These are phyloP conservation scores for Hyaloscypha finlandica DNA, from an alignment of 495 filamentous ascomycete species.

Conservation along the genomic window DNA sequence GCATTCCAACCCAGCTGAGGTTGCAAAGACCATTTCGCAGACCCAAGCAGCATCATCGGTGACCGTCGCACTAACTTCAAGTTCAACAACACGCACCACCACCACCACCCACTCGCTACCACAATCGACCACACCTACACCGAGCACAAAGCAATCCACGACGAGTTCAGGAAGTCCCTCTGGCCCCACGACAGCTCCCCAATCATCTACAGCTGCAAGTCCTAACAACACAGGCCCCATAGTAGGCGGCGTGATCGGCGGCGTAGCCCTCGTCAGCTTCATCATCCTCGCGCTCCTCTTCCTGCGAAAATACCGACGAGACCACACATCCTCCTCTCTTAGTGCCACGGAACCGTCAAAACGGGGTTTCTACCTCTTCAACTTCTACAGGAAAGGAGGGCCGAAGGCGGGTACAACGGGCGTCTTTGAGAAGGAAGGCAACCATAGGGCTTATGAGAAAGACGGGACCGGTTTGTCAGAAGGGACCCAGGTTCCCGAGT, in stretches of 20 bases:
- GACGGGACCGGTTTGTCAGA: not conserved
- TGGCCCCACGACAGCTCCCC: not conserved
- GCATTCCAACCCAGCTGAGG: not conserved
- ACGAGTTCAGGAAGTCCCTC: not conserved
- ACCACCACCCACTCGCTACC: not conserved
- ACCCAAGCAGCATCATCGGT: not conserved
- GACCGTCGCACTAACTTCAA: slow-evolving; percentile 3
- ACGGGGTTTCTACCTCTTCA: slow-evolving; percentile 4
- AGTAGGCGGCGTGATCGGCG: slow-evolving; percentile 5
- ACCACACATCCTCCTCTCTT: slow-evolving; percentile 5
- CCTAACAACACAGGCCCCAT: slow-evolving; percentile 6
- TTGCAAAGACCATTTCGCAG: slow-evolving; percentile 8
- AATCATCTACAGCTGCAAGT: not conserved
- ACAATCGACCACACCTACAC: slow-evolving; percentile 8
- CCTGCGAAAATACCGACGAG: slow-evolving; percentile 5
- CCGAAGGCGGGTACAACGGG: not conserved
- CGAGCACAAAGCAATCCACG: slow-evolving; percentile 1
- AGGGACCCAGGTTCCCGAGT: not conserved
- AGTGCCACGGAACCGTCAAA: not conserved
- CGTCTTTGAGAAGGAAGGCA: slow-evolving; percentile 6
- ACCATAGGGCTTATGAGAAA: not conserved
- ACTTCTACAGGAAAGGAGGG: slow-evolving; percentile 1
- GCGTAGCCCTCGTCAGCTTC: slow-evolving; percentile 5
- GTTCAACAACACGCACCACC: not conserved
- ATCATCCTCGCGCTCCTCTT: slow-evolving; percentile 6